Percentiles rank a stretch among this genome's conserved stretches.
Conservation (phyloP, 495 filamentous ascomycete genomes). For the Hypomontagnella submonticulosa region DNA sequence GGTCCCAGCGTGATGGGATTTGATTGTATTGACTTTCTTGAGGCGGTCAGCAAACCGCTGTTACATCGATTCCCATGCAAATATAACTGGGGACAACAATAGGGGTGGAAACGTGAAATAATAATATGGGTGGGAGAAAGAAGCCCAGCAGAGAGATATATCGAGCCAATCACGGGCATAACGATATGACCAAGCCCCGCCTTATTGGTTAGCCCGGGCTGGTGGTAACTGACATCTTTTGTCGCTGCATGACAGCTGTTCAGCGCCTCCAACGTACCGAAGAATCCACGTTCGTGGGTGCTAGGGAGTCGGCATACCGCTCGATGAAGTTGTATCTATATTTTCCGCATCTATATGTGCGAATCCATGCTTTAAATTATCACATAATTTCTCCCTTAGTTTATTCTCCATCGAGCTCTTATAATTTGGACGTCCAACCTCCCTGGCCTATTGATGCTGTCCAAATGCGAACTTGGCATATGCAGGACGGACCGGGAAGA, state of each 20-base stretch:
- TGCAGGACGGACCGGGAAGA: no score
- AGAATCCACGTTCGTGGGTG: conserved; percentile 7
- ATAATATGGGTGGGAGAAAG: no score
- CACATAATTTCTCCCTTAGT: no score
- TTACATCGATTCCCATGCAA: conserved; percentile 4
- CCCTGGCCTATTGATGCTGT: no score
- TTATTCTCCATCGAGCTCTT: no score
- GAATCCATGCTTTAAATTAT: no score
- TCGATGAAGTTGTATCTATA: background rate
- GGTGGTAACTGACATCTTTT: background rate
- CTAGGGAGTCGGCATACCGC: background rate
- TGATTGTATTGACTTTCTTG: background rate
- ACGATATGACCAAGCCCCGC: background rate
- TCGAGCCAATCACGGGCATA: conserved; percentile 8
- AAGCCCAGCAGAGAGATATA: background rate
- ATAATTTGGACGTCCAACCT: no score
- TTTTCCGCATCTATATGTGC: no score
- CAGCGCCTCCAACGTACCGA: conserved; percentile 13
- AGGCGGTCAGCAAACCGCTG: conserved; percentile 13
- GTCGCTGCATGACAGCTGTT: conserved; percentile 1
- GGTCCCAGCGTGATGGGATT: conserved; percentile 8
- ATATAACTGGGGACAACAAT: background rate
- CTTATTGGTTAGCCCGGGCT: conserved; percentile 3
- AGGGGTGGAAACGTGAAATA: conserved; percentile 9
- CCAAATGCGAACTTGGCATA: no score